phyloP scores from a whole-genome alignment of 768 basidiomycete genomes.

The Rhizopogon rudus region DNA sequence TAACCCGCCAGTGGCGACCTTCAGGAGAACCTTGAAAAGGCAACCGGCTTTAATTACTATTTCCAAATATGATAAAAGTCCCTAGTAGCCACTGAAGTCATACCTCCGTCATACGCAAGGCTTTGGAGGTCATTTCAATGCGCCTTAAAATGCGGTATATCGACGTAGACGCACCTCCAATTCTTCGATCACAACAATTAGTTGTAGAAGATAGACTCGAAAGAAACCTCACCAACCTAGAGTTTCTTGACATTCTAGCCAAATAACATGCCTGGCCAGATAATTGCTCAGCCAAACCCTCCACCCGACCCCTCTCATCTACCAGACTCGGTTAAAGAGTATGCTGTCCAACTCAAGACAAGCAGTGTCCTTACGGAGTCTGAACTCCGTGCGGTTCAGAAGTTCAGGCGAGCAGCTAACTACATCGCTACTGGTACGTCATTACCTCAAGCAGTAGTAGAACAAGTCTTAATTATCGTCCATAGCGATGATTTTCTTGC shows the following conservation, averaged over 20 bases:
- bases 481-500: slow-evolving; percentile 82
- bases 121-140: no score
- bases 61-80: no score
- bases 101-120: no score
- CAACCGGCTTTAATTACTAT: no score
- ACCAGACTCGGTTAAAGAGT: slow-evolving; percentile 50
- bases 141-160: background rate
- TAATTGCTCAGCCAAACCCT: slow-evolving; percentile 57
- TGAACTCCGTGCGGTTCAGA: slow-evolving; percentile 47
- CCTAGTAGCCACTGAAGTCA: no score
- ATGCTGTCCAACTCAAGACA: slow-evolving; percentile 42
- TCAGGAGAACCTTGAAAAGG: no score
- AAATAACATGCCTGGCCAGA: slow-evolving; percentile 51
- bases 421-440: slow-evolving; percentile 65
- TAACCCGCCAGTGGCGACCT: no score
- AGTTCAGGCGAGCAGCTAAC: slow-evolving; percentile 59
- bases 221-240: background rate
- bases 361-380: slow-evolving; percentile 41
- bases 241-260: background rate
- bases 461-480: slow-evolving; percentile 1
- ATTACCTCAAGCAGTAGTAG: background rate
- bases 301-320: slow-evolving; percentile 66
- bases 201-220: background rate
- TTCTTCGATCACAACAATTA: no score
- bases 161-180: background rate